A percentile compares a stretch with the other conserved stretches of the same genome.
These are phyloP conservation scores for Fusarium sp. DNA, from an alignment of 2,329 filamentous ascomycete genomes.

Conservation along the genomic window DNA sequence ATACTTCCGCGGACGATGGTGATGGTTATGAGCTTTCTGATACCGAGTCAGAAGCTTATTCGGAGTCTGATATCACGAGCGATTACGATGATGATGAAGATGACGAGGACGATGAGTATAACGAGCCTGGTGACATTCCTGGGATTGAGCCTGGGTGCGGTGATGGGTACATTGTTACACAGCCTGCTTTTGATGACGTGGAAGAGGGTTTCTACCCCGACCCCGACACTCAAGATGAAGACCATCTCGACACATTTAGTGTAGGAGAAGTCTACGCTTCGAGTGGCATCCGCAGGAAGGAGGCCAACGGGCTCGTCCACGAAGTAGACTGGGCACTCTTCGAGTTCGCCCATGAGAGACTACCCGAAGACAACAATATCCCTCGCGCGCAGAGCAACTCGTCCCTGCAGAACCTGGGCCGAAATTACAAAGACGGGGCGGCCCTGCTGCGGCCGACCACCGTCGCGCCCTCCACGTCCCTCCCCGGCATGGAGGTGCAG, in stretches of 20 bases:
- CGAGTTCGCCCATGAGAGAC: constrained; percentile 77
- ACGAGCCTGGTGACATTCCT: constrained; percentile 79
- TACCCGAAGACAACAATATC: constrained; percentile 79
- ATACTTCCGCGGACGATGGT: constrained; percentile 63
- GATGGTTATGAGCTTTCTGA: constrained; percentile 72
- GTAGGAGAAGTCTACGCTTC: constrained; percentile 90
- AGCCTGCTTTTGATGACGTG: constrained; percentile 90
- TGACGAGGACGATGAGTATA: constrained; percentile 66
- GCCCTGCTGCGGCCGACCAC: constrained; percentile 63
- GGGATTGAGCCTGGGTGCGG: constrained; percentile 81
- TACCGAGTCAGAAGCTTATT: constrained; percentile 66
- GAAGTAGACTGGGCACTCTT: constrained; percentile 98
- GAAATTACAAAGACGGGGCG: constrained; percentile 40
- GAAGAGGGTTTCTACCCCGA: constrained; percentile 84
- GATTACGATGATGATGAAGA: constrained; percentile 64
- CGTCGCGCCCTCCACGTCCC: constrained; percentile 67
- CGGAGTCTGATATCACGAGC: constrained; percentile 64
- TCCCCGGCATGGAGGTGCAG: constrained; percentile 84
- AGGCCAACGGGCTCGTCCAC: constrained; percentile 78
- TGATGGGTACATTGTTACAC: constrained; percentile 84
- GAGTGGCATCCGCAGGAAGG: constrained; percentile 85
- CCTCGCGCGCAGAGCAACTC: constrained; percentile 49
- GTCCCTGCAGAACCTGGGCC: constrained; percentile 15
- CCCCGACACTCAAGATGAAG: constrained; percentile 77
- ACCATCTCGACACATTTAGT: constrained; percentile 84